Percentiles rank a stretch among this genome's conserved stretches.
These are phyloP conservation scores for Eimeria zaria DNA, from an alignment of 169 alveolate species.

Conservation along the genomic window DNA sequence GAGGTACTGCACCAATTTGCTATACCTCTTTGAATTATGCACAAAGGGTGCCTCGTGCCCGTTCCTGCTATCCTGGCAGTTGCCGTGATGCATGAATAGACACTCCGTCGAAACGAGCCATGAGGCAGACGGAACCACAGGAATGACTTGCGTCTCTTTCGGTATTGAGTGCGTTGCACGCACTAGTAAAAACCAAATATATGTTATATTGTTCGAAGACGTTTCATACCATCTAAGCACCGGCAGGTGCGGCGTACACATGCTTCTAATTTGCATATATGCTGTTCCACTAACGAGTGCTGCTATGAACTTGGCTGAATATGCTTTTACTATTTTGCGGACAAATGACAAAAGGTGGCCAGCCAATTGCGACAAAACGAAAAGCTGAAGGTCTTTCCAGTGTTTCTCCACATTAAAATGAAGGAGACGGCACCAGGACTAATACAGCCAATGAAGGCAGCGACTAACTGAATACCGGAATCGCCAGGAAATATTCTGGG, in stretches of 20 bases:
- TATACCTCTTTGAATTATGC: not conserved
- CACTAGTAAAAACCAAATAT: not conserved
- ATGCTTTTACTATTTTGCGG: not conserved
- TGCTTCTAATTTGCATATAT: not conserved
- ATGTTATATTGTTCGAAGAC: not conserved
- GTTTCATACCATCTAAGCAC: not conserved
- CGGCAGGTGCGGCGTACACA: not conserved
- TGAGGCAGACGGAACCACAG: not conserved
- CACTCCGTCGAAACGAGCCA: too few relatives aligned
- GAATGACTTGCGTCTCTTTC: not conserved
- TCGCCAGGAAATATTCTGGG: not conserved
- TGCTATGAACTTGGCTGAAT: not conserved
- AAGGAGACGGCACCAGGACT: not conserved
- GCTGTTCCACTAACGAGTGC: not conserved
- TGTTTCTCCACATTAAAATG: not conserved
- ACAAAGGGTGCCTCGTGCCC: not conserved
- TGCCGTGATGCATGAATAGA: not conserved
- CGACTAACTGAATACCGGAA: not conserved
- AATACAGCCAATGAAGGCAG: not conserved
- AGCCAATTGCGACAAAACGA: not conserved
- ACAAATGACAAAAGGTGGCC: not conserved
- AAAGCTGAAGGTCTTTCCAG: constrained; percentile 13
- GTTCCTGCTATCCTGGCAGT: not conserved
- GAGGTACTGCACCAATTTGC: not conserved
- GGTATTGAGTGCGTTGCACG: not conserved